Evolutionary conservation across 768 basidiomycete genomes (phyloP).

Genomic region (Calvatia gigantea): DNA sequence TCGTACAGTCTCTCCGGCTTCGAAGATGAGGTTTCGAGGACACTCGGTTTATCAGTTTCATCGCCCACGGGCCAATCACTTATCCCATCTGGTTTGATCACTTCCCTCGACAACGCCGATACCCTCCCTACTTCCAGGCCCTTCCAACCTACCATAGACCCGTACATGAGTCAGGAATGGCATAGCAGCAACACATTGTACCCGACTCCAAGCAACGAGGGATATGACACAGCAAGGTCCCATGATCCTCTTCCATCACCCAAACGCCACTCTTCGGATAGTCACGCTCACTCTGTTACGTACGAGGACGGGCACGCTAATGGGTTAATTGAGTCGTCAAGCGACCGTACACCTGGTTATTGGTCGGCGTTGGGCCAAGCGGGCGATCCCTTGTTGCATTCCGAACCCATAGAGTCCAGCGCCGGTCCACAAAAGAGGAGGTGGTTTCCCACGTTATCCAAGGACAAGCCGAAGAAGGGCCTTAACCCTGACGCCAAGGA

Average conservation of each 20-base stretch:
- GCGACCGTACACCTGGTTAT: neutral
- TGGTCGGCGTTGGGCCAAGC: neutral
- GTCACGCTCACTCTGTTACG: neutral
- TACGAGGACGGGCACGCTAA: neutral
- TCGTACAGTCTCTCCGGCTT: neutral
- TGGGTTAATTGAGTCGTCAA: neutral
- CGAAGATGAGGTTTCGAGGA: constrained; percentile 34
- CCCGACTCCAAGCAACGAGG: constrained; percentile 3
- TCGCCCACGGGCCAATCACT: constrained; percentile 11
- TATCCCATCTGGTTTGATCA: constrained; percentile 15
- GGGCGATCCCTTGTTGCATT: neutral
- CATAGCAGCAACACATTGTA: constrained; percentile 23
- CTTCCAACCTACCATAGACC: constrained; percentile 44
- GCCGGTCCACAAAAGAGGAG: neutral
- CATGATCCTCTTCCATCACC: constrained; percentile 4
- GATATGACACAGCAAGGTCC: neutral
- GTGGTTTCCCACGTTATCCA: constrained; percentile 5
- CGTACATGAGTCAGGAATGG: constrained; percentile 52
- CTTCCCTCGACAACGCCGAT: constrained; percentile 13
- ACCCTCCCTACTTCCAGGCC: constrained; percentile 19
- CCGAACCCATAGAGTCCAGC: neutral
- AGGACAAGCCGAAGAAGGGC: constrained; percentile 54
- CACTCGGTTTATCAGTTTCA: constrained; percentile 31
- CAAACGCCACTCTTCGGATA: constrained; percentile 1
- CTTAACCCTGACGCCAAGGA: constrained; percentile 87